These are phyloP conservation scores for Colletotrichum horii DNA, from an alignment of 2,329 filamentous ascomycete species.

Conservation along the genomic window DNA sequence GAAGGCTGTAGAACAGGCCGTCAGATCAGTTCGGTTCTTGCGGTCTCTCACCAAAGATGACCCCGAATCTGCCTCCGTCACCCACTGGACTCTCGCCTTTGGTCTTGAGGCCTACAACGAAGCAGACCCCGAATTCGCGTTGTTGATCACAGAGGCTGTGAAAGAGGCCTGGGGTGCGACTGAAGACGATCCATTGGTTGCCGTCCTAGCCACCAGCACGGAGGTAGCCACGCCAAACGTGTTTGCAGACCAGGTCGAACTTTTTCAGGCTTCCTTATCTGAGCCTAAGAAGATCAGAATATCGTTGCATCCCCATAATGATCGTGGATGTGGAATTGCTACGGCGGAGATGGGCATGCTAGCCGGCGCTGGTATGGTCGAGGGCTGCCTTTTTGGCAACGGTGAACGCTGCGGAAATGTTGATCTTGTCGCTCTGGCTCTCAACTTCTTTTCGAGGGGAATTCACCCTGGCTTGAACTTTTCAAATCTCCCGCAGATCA, in stretches of 20 bases:
- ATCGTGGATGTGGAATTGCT: neutral
- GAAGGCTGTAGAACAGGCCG: neutral
- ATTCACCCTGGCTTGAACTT: neutral
- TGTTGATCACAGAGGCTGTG: neutral
- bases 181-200: neutral
- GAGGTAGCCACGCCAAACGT: conserved; percentile 1
- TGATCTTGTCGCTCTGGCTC: neutral
- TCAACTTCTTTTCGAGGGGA: neutral
- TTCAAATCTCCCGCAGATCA: neutral
- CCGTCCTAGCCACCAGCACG: neutral
- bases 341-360: neutral
- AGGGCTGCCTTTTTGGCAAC: conserved; percentile 2
- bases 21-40: neutral
- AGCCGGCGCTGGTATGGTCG: neutral
- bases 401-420: conserved; percentile 2
- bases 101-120: neutral
- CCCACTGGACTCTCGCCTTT: neutral
- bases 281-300: neutral
- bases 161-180: neutral
- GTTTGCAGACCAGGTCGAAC: neutral
- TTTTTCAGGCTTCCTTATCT: neutral
- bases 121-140: neutral
- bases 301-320: neutral
- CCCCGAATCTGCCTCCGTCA: neutral
- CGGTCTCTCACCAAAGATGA: conserved; percentile 4